Percentiles rank a stretch among this genome's conserved stretches.
Conservation (phyloP, 148 eudicot species). For the Vaccinium myrtillus region DNA sequence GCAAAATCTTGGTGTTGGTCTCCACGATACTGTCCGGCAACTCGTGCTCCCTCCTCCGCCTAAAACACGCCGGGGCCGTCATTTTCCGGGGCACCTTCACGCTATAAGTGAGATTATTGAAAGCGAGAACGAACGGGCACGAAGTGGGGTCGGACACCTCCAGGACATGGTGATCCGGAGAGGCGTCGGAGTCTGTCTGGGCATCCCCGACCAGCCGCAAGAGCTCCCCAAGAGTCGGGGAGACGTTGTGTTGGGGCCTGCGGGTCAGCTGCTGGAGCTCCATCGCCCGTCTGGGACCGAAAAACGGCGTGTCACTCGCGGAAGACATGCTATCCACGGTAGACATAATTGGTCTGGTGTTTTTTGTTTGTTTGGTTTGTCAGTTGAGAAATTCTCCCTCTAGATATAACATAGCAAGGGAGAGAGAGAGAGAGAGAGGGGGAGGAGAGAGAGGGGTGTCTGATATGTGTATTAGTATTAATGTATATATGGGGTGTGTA, state of each 20-base stretch:
- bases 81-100: constrained; percentile 41
- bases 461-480: not conserved
- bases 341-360: not conserved
- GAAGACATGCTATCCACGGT: constrained; percentile 23
- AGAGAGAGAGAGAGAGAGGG: not conserved
- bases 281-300: constrained; percentile 49
- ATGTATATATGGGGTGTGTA: constrained; percentile 1
- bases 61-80: constrained; percentile 18
- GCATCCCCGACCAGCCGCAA: constrained; percentile 51
- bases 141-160: constrained; percentile 26
- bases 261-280: constrained; percentile 45
- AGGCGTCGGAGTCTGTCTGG: not conserved
- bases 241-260: constrained; percentile 31
- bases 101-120: constrained; percentile 65
- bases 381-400: not conserved
- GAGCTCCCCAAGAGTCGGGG: constrained; percentile 66
- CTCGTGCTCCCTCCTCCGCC: constrained; percentile 3
- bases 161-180: constrained; percentile 37
- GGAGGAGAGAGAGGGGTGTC: not conserved
- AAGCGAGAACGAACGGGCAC: constrained; percentile 64
- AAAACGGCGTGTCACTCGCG: constrained; percentile 41
- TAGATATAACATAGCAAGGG: not conserved
- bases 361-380: not conserved
- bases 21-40: not conserved
- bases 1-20: constrained; percentile 34